phyloP scores from a whole-genome alignment of 1,139 yeast genomes.

The Nakaseomyces bracarensis region DNA sequence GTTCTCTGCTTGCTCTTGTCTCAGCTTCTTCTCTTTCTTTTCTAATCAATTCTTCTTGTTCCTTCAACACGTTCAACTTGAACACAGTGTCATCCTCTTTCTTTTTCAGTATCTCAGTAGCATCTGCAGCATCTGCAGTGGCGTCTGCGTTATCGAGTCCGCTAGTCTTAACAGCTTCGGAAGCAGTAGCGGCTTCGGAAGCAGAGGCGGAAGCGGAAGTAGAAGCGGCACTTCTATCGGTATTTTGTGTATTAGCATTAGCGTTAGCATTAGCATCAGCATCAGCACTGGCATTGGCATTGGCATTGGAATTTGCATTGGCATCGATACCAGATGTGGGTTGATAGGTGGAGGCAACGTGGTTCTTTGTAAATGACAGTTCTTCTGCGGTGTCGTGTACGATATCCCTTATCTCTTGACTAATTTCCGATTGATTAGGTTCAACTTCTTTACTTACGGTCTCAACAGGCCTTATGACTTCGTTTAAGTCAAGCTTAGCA shows the following conservation, averaged over 20 bases:
- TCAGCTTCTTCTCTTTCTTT: constrained; percentile 81
- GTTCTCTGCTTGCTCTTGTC: constrained; percentile 54
- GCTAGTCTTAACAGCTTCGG: too few relatives aligned
- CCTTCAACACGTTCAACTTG: constrained; percentile 84
- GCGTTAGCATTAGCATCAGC: too few relatives aligned
- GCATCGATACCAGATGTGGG: constrained; percentile 44
- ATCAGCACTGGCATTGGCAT: too few relatives aligned
- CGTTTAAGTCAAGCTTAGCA: constrained; percentile 72
- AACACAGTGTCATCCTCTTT: constrained; percentile 47
- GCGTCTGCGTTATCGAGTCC: constrained; percentile 8
- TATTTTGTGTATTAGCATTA: too few relatives aligned
- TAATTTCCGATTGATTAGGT: constrained; percentile 5
- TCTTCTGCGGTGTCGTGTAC: constrained; percentile 9
- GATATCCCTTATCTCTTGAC: constrained; percentile 7
- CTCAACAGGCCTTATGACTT: constrained; percentile 5
- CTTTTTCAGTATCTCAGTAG: constrained; percentile 11
- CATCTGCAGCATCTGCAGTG: constrained; percentile 3
- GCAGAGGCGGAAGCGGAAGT: too few relatives aligned
- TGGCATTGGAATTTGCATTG: too few relatives aligned
- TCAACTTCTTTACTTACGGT: neutral
- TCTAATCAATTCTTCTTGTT: constrained; percentile 89
- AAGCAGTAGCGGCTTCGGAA: constrained; percentile 21
- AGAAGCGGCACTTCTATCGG: too few relatives aligned
- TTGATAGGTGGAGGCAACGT: constrained; percentile 34
- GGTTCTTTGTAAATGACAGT: constrained; percentile 32